Evolutionary conservation across 495 filamentous ascomycete genomes (phyloP), one percentile per base, ranked within the genome.

Genomic region (Penicillium turbatum): DNA sequence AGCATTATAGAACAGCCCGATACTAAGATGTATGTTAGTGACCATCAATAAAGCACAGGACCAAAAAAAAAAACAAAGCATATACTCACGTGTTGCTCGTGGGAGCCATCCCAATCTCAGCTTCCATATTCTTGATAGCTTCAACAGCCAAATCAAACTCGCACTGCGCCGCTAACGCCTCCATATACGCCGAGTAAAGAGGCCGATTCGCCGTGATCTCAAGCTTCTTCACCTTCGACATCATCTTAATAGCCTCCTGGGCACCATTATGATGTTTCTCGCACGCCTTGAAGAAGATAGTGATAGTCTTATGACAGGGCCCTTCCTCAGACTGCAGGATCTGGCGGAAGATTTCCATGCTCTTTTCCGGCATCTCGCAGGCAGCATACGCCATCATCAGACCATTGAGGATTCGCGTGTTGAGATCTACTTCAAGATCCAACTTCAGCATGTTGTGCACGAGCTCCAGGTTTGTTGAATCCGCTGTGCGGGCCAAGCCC

Each of bases 391-490:
- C 93, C 24, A 92, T 74, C 87, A 98, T 96, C 24, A 98, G 73
- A 0, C 85, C 80, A 59, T 96, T 96, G 45, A 83, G 76, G 1
- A 97, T 66, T 43, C 72, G 73, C 2, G 92, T 97, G 64, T 83
- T 85, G 13, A 86, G 75, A 52, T 93, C 85, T 32, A 97, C 76
- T 38, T 81, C 77, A 8, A 83, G 73, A 70, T 97, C 93, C 56
- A 97, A 83, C 69, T 95, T 96, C 41, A 96, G 76, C 82, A 95
- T 90, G 61, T 96, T 96, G 64, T 95, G 87, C 13, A 95, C 79
- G 34, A 85, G 79, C 51, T 83, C 77, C 30, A 96, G 70, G 35
- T 80, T 81, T 31, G 88, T 85, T 3, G 70, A 49, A 54, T 95
- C 86, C 0, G 73, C 80, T 7, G 75, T 75, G 24, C 76, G 71